phyloP scores from a whole-genome alignment of 1,284 basidiomycete species.

The Papiliotrema fonsecae region DNA sequence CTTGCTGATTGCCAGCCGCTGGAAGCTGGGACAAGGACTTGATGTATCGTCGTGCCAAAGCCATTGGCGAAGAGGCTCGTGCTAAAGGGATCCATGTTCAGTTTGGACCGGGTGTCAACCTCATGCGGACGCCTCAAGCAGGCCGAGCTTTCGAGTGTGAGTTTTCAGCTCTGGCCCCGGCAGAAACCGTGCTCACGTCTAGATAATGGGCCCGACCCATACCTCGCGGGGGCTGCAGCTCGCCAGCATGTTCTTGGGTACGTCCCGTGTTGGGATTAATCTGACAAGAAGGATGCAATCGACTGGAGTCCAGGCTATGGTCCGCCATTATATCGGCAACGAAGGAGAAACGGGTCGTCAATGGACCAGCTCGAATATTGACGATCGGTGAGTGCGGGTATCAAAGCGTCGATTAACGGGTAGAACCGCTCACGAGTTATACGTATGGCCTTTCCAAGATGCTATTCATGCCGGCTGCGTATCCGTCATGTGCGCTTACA shows the following conservation, averaged over 20 bases:
- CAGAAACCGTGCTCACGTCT: neutral
- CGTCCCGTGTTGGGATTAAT: neutral
- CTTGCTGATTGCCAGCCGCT: neutral
- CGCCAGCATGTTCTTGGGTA: slow-evolving; percentile 8
- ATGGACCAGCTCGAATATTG: slow-evolving; percentile 18
- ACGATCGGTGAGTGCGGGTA: slow-evolving; percentile 5
- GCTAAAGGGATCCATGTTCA: slow-evolving; percentile 10
- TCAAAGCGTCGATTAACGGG: neutral
- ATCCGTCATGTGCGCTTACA: slow-evolving; percentile 70
- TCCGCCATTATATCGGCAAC: slow-evolving; percentile 26
- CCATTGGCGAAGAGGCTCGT: slow-evolving; percentile 11
- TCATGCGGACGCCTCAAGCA: slow-evolving; percentile 9
- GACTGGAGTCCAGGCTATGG: slow-evolving; percentile 3
- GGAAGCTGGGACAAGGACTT: slow-evolving; percentile 8
- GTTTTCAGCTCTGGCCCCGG: neutral
- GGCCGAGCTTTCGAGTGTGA: slow-evolving; percentile 10
- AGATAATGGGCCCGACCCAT: slow-evolving; percentile 12
- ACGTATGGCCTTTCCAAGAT: slow-evolving; percentile 54
- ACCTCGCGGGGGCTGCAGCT: slow-evolving; percentile 7
- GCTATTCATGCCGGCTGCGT: slow-evolving; percentile 66
- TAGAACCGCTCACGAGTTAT: slow-evolving; percentile 22
- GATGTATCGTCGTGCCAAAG: slow-evolving; percentile 7
- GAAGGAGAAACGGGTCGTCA: slow-evolving; percentile 24
- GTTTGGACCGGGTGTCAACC: slow-evolving; percentile 11
- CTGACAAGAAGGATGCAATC: slow-evolving; percentile 1